Evolutionary conservation across 1,284 basidiomycete species (phyloP).

Genomic region (Ustilago crameri): DNA sequence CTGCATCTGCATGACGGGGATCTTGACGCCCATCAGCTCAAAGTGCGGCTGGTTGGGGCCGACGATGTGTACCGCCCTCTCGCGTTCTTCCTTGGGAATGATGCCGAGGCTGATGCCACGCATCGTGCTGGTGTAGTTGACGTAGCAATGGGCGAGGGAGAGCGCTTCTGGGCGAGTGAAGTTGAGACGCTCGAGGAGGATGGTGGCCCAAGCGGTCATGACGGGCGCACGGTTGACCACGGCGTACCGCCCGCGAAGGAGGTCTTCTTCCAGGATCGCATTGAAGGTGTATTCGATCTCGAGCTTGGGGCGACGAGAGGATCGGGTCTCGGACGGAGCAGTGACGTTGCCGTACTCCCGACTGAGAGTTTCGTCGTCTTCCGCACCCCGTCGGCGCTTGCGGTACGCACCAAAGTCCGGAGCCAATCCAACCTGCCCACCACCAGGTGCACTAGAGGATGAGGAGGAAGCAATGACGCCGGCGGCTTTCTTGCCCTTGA

Average conservation of each 20-base stretch:
- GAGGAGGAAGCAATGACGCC: constrained; percentile 25
- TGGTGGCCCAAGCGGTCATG: constrained; percentile 90
- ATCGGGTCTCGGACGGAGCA: constrained; percentile 16
- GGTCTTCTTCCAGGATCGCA: constrained; percentile 44
- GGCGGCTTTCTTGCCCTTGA: constrained; percentile 51
- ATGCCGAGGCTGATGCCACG: constrained; percentile 41
- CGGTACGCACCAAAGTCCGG: constrained; percentile 34
- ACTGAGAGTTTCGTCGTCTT: constrained; percentile 51
- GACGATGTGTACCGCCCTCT: constrained; percentile 71
- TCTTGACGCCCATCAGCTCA: constrained; percentile 87
- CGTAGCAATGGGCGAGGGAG: constrained; percentile 89
- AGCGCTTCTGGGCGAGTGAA: constrained; percentile 88
- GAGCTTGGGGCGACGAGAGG: constrained; percentile 11
- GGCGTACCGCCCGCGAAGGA: constrained; percentile 71
- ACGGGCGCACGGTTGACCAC: constrained; percentile 90
- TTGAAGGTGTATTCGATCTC: constrained; percentile 53
- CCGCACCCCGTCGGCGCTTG: constrained; percentile 18
- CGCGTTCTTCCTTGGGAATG: constrained; percentile 26
- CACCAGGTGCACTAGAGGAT: background rate
- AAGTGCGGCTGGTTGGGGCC: constrained; percentile 88
- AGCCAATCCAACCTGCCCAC: constrained; percentile 14
- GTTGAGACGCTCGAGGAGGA: constrained; percentile 84
- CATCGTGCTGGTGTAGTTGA: constrained; percentile 79
- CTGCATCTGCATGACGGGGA: constrained; percentile 82
- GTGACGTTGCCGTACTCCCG: constrained; percentile 55